Percentiles rank a stretch among this genome's conserved stretches.
These are phyloP conservation scores for Dothidotthia symphoricarpi DNA, from an alignment of 2,329 filamentous ascomycete genomes.

Conservation along the genomic window DNA sequence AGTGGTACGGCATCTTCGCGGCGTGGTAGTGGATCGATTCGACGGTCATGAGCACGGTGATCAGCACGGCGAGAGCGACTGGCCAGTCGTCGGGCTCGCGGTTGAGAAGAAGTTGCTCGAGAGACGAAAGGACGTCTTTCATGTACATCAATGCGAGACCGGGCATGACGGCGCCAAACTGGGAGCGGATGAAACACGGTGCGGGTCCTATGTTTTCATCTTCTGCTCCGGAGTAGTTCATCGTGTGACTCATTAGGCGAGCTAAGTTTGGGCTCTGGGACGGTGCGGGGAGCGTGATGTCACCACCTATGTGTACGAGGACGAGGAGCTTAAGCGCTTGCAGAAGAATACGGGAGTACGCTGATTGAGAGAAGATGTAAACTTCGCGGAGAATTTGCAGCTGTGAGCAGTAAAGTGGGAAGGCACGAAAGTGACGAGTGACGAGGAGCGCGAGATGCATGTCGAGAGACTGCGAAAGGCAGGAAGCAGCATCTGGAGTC, in stretches of 20 bases:
- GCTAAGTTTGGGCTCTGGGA: conserved; percentile 13
- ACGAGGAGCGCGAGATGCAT: conserved; percentile 35
- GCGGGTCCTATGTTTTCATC: conserved; percentile 18
- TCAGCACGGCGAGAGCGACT: conserved; percentile 32
- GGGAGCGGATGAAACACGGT: conserved; percentile 43
- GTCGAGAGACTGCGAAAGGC: conserved; percentile 27
- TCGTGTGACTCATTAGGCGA: conserved; percentile 21
- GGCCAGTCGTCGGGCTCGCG: conserved; percentile 36
- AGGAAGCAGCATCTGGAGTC: conserved; percentile 15
- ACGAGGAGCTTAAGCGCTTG: conserved; percentile 41
- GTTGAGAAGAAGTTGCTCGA: conserved; percentile 34
- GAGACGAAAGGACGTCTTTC: conserved; percentile 30
- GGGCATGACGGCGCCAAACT: conserved; percentile 40
- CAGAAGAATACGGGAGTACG: conserved; percentile 26
- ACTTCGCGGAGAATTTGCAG: conserved; percentile 36
- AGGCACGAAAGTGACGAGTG: conserved; percentile 33
- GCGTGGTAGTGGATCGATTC: conserved; percentile 43
- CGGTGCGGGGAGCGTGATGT: conserved; percentile 32
- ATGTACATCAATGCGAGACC: conserved; percentile 32
- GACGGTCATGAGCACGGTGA: conserved; percentile 39
- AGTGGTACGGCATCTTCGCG: conserved; percentile 38
- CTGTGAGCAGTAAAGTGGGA: conserved; percentile 37
- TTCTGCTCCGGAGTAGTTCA: conserved; percentile 7
- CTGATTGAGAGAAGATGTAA: conserved; percentile 30
- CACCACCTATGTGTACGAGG: conserved; percentile 41